A percentile compares a stretch with the other conserved stretches of the same genome.
Conservation (phyloP, 352 stramenopile species). For the Halophytophthora polymorphica region DNA sequence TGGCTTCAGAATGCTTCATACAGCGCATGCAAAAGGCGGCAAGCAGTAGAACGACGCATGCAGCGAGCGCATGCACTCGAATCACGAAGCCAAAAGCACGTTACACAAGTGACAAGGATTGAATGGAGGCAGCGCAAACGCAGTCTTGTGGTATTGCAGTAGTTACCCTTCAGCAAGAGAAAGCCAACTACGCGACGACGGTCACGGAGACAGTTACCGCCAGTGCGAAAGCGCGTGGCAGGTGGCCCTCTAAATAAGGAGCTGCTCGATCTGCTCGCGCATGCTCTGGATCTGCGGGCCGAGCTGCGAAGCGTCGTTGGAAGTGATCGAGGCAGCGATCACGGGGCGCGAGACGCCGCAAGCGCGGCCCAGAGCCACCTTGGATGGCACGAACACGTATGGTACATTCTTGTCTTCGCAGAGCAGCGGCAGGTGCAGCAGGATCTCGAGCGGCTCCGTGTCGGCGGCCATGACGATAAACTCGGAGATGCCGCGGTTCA, state of each 20-base stretch:
- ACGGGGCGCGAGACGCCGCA: conserved; percentile 99
- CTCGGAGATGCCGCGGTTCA: conserved; percentile 99
- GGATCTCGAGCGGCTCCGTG: conserved; percentile 99
- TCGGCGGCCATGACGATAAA: conserved; percentile 99
- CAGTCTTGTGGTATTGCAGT: conserved; percentile 17
- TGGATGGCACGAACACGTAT: conserved; percentile 94
- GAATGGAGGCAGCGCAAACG: conserved; percentile 11
- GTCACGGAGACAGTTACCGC: too few relatives aligned
- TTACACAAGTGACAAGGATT: conserved; percentile 1
- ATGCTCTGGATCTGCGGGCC: conserved; percentile 98
- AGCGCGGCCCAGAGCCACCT: conserved; percentile 97
- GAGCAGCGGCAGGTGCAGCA: conserved; percentile 98
- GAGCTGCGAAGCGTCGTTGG: conserved; percentile 99
- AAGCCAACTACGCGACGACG: too few relatives aligned
- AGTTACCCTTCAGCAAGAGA: conserved; percentile 11
- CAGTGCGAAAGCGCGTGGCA: neutral
- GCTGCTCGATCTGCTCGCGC: conserved; percentile 99
- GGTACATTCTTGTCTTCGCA: conserved; percentile 98
- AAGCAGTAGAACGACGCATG: too few relatives aligned
- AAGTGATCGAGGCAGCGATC: conserved; percentile 98
- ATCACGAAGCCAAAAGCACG: too few relatives aligned
- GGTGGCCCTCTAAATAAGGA: conserved; percentile 94
- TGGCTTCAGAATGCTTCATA: neutral
- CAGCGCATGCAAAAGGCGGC: too few relatives aligned
- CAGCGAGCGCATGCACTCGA: too few relatives aligned